Percentiles rank a stretch among this genome's conserved stretches.
Evolutionary conservation across 495 filamentous ascomycete species (phyloP).

Genomic region (Penicillium turbatum): DNA sequence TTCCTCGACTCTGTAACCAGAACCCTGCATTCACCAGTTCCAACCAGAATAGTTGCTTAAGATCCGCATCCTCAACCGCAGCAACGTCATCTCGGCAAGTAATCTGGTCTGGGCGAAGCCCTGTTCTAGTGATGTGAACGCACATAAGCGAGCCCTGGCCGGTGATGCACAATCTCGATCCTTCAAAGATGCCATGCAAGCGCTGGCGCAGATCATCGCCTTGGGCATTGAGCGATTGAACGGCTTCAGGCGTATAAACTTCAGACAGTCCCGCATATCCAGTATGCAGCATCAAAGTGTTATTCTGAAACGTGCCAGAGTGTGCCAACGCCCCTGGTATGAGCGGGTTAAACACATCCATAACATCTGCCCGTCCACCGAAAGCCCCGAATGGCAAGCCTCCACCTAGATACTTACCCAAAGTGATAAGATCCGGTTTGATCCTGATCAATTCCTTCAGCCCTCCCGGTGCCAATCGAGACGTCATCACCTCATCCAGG

Average conservation of each 20-base stretch:
- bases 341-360: conserved; percentile 48
- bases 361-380: conserved; percentile 50
- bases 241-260: conserved; percentile 6
- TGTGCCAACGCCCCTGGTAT: conserved; percentile 32
- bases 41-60: conserved; percentile 9
- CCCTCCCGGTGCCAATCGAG: background rate
- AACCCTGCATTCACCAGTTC: conserved; percentile 8
- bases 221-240: background rate
- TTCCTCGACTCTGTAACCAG: conserved; percentile 4
- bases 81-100: background rate
- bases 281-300: conserved; percentile 38
- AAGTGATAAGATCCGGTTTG: conserved; percentile 50
- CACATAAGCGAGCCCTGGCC: conserved; percentile 2
- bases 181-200: background rate
- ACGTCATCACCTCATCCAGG: conserved; percentile 11
- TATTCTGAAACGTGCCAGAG: conserved; percentile 68
- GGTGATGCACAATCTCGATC: background rate
- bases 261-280: conserved; percentile 4
- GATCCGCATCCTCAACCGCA: background rate
- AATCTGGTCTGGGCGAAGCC: background rate
- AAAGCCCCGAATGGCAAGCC: conserved; percentile 57
- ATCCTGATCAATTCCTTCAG: conserved; percentile 25
- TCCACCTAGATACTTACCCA: conserved; percentile 56
- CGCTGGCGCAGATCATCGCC: background rate
- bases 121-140: background rate